phyloP scores from a whole-genome alignment of 2,329 filamentous ascomycete species.

The Cladosporium sp. region DNA sequence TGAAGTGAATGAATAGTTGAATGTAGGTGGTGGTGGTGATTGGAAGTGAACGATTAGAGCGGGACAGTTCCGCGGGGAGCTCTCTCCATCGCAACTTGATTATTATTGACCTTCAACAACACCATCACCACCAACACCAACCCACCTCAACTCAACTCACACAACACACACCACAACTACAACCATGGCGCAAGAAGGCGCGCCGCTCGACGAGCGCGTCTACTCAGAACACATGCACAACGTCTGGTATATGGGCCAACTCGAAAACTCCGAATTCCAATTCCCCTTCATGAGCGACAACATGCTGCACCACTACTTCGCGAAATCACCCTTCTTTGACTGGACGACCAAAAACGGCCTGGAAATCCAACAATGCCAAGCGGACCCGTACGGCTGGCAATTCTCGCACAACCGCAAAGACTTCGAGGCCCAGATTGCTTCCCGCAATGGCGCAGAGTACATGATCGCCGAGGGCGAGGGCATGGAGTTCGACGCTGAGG shows the following conservation, averaged over 20 bases:
- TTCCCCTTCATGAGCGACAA: constrained; percentile 34
- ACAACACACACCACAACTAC: neutral
- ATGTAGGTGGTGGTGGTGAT: neutral
- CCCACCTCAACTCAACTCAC: too few species aligned
- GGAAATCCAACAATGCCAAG: constrained; percentile 47
- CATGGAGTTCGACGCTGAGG: constrained; percentile 21
- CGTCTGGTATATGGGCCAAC: constrained; percentile 27
- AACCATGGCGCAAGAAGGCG: constrained; percentile 18
- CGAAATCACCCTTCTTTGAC: constrained; percentile 60
- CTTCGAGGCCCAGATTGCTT: constrained; percentile 52
- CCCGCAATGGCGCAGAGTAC: constrained; percentile 56
- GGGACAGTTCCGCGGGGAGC: neutral
- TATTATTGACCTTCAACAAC: neutral
- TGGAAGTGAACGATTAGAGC: too few species aligned
- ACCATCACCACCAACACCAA: neutral
- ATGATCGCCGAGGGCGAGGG: constrained; percentile 41
- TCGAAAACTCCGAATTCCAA: constrained; percentile 14
- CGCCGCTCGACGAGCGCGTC: constrained; percentile 25
- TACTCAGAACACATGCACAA: constrained; percentile 16
- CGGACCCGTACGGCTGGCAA: constrained; percentile 45
- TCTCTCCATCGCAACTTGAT: neutral
- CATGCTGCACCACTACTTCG: constrained; percentile 56
- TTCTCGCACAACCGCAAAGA: constrained; percentile 51
- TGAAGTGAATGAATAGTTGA: too few species aligned
- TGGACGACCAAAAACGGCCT: constrained; percentile 56